Evolutionary conservation across 371 early-diverging fungal genomes (phyloP).

Genomic region (Syncephalastrum contaminatum): DNA sequence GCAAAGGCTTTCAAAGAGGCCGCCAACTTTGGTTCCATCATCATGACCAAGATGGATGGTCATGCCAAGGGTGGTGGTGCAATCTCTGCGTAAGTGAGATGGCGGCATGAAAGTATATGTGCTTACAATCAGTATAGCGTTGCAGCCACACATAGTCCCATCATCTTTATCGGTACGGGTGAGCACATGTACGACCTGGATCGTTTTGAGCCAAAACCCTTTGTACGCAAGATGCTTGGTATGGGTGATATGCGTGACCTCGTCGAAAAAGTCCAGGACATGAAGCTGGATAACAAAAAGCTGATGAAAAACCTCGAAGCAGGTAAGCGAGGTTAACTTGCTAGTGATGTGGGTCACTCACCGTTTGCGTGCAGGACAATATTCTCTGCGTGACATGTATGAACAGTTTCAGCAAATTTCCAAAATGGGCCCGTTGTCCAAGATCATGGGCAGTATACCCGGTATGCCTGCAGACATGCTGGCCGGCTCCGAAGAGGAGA

Average conservation of each 20-base stretch:
- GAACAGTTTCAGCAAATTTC: slow-evolving; percentile 95
- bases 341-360: not conserved
- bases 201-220: slow-evolving; percentile 90
- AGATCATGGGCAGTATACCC: slow-evolving; percentile 96
- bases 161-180: slow-evolving; percentile 98
- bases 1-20: slow-evolving; percentile 96
- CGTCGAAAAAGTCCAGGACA: slow-evolving; percentile 91
- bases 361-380: slow-evolving; percentile 50
- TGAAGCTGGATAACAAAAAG: slow-evolving; percentile 88
- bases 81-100: slow-evolving; percentile 83
- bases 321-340: slow-evolving; percentile 43
- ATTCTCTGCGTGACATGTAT: slow-evolving; percentile 97
- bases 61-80: slow-evolving; percentile 99
- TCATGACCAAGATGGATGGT: slow-evolving; percentile 99
- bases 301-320: slow-evolving; percentile 93
- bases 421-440: slow-evolving; percentile 93
- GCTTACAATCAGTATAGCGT: slow-evolving; percentile 59
- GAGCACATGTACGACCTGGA: slow-evolving; percentile 99
- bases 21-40: slow-evolving; percentile 97
- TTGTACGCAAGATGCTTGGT: slow-evolving; percentile 95
- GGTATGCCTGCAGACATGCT: slow-evolving; percentile 91
- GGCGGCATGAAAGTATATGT: not conserved
- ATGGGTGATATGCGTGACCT: slow-evolving; percentile 97
- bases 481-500: slow-evolving; percentile 30
- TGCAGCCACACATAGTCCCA: slow-evolving; percentile 97